Evolutionary conservation across 2,329 filamentous ascomycete species (phyloP), one percentile per base, ranked within the genome.

Genomic region (Penicillium vulpinum): DNA sequence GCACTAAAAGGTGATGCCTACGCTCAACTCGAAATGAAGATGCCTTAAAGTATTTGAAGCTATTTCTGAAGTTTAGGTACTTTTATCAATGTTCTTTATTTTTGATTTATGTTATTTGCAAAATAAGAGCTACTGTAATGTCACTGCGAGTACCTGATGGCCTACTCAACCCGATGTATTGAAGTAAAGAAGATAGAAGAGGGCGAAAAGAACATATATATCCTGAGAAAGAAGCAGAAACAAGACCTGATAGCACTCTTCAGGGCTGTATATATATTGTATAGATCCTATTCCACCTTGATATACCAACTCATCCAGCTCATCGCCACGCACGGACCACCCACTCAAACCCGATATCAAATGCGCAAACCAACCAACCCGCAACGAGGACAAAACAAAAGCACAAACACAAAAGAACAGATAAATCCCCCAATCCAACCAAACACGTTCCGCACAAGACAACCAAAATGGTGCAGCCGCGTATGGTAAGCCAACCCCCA

Each of bases 401-500:
- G 5, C 40, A n/a, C 21, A 44, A 5, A 11, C 29, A 21, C 15
- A 28, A 45, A 44, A 51, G 18, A 31, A 51, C 49, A 24, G 15
- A n/a, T 10, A 24, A 51, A 18, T 10, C 13, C 48, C 31, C 31
- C 35, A 36, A 41, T 13, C 21, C 11, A 26, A 9, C 18, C 18
- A 26, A 33, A 36, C 26, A 16, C 13, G 4, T 10, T 18, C 36
- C 36, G 28, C 11, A 15, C 6, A 8, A 24, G 18, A 45, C 33
- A 55, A 35, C 21, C 63, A 73, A 70, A 61, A 79, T 83, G 74
- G 75, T 86, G 73, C 81, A 85, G 70, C 79, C 81, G 63, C 84
- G 84, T 59, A 87, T 87, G 85, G 84, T 85, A 74, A 66, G 76
- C 26, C 5, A 31, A 31, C 8, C 47, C 40, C 31, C 22, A 11